Base-by-base conservation (phyloP, 1,284 basidiomycete species). In the Trametes polyzona region DNA sequence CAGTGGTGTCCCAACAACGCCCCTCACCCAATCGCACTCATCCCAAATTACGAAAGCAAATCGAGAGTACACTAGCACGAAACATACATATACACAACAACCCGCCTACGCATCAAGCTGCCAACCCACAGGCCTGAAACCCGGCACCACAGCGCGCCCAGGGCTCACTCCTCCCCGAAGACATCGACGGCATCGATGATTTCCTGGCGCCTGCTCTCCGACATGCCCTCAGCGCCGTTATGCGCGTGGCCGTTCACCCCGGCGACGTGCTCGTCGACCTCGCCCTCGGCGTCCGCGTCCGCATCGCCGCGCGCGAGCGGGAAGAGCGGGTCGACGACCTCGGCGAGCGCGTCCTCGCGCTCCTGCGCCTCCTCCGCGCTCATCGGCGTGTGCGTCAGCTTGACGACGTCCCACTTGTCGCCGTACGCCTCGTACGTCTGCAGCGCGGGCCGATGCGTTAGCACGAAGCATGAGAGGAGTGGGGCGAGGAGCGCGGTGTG, bases 321-420 rank as follows among this genome's bases (percentile, higher is more conserved):
- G 62, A 77, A 85, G 46, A 74, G 69, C 7, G 84, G 83, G 62
- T 86, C 83, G 24, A 71, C 69, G 14, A 86, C 83, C 66, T 84
- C 81, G 8, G 81, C 78, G 43, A 79, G 72, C 3, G 77, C 73
- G 51, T 83, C 82, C 41, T 78, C 76, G 33, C 83, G 78, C 63
- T 84, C 82, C 3, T 79, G 77, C 51, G 74, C 68, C 56, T 84
- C 80, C 39, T 84, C 83, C 40, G 72, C 71, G 43, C 71, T 82
- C 78, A 82, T 87, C 62, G 69, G 73, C 26, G 71, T 71, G 56
- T 83, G 80, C 39, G 82, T 81, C 39, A 92, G 77, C 47, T 85
- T 82, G 54, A 92, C 87, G 36, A 89, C 76, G 65, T 90, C 83
- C 90, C 90, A 93, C 68, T 90, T 91, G 69, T 90, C 87, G 47